Conservation (phyloP, 2,329 filamentous ascomycete species). For the Diaporthe australafricana region DNA sequence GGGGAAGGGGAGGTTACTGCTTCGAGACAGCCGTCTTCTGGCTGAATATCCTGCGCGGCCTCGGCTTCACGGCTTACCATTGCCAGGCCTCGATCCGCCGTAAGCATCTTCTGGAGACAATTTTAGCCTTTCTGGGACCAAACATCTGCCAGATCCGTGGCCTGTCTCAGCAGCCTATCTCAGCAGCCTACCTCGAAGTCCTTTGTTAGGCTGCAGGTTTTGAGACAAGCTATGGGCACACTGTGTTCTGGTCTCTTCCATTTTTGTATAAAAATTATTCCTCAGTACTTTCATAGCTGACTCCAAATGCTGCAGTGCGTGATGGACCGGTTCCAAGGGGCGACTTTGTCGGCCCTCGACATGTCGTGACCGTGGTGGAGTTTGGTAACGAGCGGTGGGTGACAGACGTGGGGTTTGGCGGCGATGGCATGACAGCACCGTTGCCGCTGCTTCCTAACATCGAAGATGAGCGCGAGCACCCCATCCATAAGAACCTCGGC, state of each 20-base stretch:
- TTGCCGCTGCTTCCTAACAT: conserved; percentile 55
- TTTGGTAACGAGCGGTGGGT: conserved; percentile 61
- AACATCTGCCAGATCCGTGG: too few relatives aligned
- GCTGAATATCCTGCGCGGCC: conserved; percentile 42
- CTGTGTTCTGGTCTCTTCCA: too few relatives aligned
- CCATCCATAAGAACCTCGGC: conserved; percentile 60
- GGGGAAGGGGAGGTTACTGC: conserved; percentile 67
- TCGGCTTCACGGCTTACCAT: conserved; percentile 46
- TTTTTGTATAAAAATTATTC: too few relatives aligned
- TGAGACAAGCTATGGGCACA: too few relatives aligned
- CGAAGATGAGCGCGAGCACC: conserved; percentile 47
- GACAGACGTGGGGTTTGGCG: conserved; percentile 74
- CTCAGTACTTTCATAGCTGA: too few relatives aligned
- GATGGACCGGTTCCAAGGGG: conserved; percentile 52
- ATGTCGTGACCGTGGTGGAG: conserved; percentile 72
- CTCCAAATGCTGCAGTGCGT: too few relatives aligned
- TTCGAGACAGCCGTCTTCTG: conserved; percentile 70
- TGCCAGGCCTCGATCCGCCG: conserved; percentile 65
- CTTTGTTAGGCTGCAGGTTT: too few relatives aligned
- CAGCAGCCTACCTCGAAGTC: too few relatives aligned
- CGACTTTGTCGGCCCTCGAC: conserved; percentile 56
- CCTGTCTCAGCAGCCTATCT: too few relatives aligned
- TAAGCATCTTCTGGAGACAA: too few relatives aligned
- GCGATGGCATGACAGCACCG: conserved; percentile 68
- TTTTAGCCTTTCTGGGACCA: too few relatives aligned